Evolutionary conservation across 179 eudicot genomes (phyloP).

Genomic region (Beta macrorhiza): DNA sequence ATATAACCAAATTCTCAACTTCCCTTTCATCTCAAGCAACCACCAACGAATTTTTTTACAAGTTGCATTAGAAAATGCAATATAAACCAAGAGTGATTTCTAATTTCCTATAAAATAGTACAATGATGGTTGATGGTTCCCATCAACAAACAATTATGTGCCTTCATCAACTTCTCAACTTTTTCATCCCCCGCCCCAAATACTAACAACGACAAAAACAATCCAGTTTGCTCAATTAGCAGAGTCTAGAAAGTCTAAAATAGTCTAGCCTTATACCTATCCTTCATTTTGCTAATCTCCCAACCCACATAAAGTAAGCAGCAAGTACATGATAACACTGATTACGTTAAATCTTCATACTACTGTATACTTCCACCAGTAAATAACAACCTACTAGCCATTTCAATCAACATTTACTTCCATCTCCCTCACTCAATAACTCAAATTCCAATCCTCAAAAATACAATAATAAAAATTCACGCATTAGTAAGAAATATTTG

Average conservation of each 20-base stretch:
- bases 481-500: neutral
- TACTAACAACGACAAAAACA: neutral
- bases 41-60: neutral
- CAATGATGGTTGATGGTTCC: neutral
- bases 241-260: neutral
- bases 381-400: neutral
- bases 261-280: too few relatives aligned
- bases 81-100: neutral
- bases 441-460: too few relatives aligned
- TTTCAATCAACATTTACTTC: neutral
- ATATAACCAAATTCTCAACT: neutral
- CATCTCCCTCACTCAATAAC: too few relatives aligned
- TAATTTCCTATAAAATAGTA: neutral
- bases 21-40: neutral
- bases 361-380: neutral
- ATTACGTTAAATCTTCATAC: neutral
- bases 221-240: neutral
- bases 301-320: neutral
- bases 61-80: neutral
- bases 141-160: too few relatives aligned
- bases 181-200: neutral
- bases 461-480: too few relatives aligned
- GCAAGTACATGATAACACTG: too few relatives aligned
- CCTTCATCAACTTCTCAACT: neutral
- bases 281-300: neutral